Base-by-base conservation (phyloP, 495 filamentous ascomycete genomes). In the Aspergillus cristatus region DNA sequence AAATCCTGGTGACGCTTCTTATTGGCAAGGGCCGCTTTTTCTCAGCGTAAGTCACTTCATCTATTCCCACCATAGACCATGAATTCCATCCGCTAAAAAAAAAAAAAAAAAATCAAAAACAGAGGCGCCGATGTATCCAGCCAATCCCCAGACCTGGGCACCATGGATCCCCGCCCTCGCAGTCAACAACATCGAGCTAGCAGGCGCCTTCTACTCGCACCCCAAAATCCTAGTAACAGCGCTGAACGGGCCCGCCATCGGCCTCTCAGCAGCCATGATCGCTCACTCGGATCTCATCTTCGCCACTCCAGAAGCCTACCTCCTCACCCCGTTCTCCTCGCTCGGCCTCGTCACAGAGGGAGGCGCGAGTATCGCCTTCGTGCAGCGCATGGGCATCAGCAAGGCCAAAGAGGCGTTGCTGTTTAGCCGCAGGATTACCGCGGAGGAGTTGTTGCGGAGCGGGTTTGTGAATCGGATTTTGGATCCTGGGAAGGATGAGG, bases 371-470 rank as follows among this genome's bases (percentile, higher is more conserved):
- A 18, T 44, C 29, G 41, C 35, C 6, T 34, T 44, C 14, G 28
- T 28, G 3, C 41, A 38, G 4, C 26, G 41, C 3, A 20, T 44
- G 35, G 41, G 41, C 1, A 14, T 14, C 8, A 24, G 29, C 28
- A 44, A 44, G 14, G 41, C 41, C 12, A 44, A 44, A 6, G 41
- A 44, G 18, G 41, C 35, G 6, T 18, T 44, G 11, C 12, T 44
- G 12, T 20, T 33, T 2, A 29, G 41, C 14, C 15, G 35, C 10
- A 37, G 18, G 14, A 34, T 44, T 2, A 5, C 35, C 1, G 35
- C 33, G 2, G 14, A 11, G 10, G 35, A 44, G 29, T 20, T 44
- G 7, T 11, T 17, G 5, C 35, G 28, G 14, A 12, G 26, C 3
- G 41, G 41, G 5, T 44, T 44, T 26, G 41, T 44, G 16, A 44